phyloP scores from a whole-genome alignment of 2,329 filamentous ascomycete genomes.

The Huntiella omanensis region DNA sequence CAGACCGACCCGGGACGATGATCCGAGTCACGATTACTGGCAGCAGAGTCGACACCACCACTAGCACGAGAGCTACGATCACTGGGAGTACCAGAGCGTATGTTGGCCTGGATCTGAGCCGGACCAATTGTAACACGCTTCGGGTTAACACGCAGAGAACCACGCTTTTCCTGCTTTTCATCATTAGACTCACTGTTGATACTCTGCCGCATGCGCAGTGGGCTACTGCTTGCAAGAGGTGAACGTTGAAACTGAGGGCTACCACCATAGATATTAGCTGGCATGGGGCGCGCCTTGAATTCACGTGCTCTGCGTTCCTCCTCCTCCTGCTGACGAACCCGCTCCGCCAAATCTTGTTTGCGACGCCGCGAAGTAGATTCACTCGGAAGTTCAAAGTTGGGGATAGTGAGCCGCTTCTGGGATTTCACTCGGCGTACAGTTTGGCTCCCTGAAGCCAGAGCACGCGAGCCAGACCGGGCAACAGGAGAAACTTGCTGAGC shows the following conservation, averaged over 20 bases:
- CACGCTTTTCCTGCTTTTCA: too few relatives aligned
- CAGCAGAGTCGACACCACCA: conserved; percentile 12
- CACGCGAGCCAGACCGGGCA: conserved; percentile 18
- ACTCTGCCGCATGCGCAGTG: conserved; percentile 28
- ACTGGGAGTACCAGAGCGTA: conserved; percentile 1
- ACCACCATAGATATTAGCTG: conserved; percentile 23
- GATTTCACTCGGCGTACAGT: conserved; percentile 26
- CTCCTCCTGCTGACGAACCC: conserved; percentile 37
- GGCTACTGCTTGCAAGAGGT: conserved; percentile 35
- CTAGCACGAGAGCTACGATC: not conserved
- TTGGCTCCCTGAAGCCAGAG: not conserved
- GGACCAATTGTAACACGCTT: conserved; percentile 13
- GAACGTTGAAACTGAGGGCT: conserved; percentile 21
- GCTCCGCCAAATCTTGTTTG: conserved; percentile 35
- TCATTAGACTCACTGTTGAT: conserved; percentile 14
- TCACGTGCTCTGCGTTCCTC: conserved; percentile 40
- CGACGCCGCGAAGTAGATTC: conserved; percentile 39
- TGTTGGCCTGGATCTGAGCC: conserved; percentile 9
- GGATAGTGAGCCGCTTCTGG: conserved; percentile 31
- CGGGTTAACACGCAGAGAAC: conserved; percentile 5
- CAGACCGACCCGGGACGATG: conserved; percentile 26
- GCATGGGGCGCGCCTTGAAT: conserved; percentile 43
- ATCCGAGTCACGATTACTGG: too few relatives aligned
- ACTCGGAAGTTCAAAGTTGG: conserved; percentile 43
- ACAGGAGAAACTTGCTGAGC: conserved; percentile 20